Evolutionary conservation across 148 eudicot species (phyloP), one percentile per base, ranked within the genome.

Genomic region (Fallopia convolvulus): DNA sequence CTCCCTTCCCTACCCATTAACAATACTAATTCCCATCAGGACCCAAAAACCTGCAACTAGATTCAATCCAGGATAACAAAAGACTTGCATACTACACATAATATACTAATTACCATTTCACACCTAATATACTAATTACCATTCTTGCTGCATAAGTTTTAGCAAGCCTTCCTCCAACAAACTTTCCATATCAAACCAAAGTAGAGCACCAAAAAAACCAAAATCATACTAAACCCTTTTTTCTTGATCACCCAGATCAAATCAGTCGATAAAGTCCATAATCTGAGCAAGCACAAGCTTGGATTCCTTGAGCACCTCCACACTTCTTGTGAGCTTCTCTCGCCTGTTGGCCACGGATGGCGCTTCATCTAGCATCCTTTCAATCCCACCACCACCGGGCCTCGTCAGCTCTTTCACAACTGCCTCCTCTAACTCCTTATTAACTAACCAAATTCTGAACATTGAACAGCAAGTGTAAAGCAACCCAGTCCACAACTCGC

Each of bases 331-430:
- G 2, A 66, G 72, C 20, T 36, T 66, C 2, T 33, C 72, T 10
- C 72, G 3, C 72, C 36, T 66, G 8, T 0, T 36, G 8, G 72
- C 44, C 8, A 66, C 15, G 9, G 72, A 66, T 1, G 72, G 72
- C 72, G 20, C 42, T 40, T 66, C 72, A n/a, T 66, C 72, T 17
- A 66, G 9, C 72, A 66, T 66, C 44, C 44, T 33, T 41, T 15
- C 72, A 6, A 66, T 66, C 72, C 72, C 72, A 10, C 72, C 72
- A 1, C 72, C 72, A 2, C 72, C 72, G 14, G 72, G 72, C 72
- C 71, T 33, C 72, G 36, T 13, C 44, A 66, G n/a, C 44, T 66
- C 72, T 44, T 36, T 20, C 72, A 66, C 72, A 3, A 66, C 72
- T 9, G 14, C 44, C 9, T 15, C 33, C 72, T 66, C 72, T 8